Percentiles rank a stretch among this genome's conserved stretches.
phyloP scores from a whole-genome alignment of 2,329 filamentous ascomycete genomes.

The Rutstroemia sp. region DNA sequence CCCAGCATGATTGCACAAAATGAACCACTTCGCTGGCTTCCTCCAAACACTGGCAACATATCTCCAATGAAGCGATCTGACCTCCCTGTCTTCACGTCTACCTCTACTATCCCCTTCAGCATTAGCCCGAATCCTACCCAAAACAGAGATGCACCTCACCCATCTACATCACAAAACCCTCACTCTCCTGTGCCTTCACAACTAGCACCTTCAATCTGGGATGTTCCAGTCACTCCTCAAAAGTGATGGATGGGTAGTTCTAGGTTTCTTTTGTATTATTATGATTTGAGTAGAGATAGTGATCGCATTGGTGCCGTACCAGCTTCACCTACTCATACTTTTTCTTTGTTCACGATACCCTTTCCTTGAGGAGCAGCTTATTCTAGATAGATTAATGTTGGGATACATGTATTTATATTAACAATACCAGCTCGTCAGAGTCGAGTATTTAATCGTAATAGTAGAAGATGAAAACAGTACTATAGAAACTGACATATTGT shows the following conservation, averaged over 20 bases:
- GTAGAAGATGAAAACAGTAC: neutral
- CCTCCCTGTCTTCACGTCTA: slow-evolving; percentile 28
- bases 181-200: neutral
- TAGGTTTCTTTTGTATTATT: neutral
- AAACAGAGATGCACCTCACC: neutral
- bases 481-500: neutral
- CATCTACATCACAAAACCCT: slow-evolving; percentile 1
- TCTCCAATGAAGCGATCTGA: slow-evolving; percentile 21
- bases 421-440: too few relatives aligned
- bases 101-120: slow-evolving; percentile 27
- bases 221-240: slow-evolving; percentile 31
- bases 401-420: neutral
- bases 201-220: slow-evolving; percentile 25
- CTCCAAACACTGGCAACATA: slow-evolving; percentile 35
- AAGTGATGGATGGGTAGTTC: slow-evolving; percentile 4
- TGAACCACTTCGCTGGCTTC: slow-evolving; percentile 43
- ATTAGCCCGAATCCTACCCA: neutral
- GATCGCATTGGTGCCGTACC: neutral
- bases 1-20: slow-evolving; percentile 33
- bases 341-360: slow-evolving; percentile 13
- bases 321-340: neutral
- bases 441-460: neutral
- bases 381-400: neutral
- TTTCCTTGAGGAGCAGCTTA: neutral
- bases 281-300: neutral